Percentiles rank a stretch among this genome's conserved stretches.
Evolutionary conservation across 306 rosid genomes (phyloP).

Genomic region (Ormosia semicastrata): DNA sequence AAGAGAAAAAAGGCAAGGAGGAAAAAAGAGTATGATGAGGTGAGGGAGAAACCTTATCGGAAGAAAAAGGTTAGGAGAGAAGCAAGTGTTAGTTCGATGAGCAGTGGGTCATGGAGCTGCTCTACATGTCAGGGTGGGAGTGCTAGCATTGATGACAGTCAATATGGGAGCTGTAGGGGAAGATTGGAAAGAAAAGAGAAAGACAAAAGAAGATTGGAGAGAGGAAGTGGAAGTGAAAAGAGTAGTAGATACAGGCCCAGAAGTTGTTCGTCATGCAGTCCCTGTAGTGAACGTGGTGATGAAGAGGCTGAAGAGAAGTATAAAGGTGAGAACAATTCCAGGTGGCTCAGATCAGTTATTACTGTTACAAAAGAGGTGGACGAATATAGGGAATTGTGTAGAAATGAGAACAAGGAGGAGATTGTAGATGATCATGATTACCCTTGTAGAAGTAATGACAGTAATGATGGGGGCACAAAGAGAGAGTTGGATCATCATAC

Average conservation of each 20-base stretch:
- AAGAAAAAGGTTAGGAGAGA: conserved; percentile 66
- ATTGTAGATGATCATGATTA: conserved; percentile 60
- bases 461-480: conserved; percentile 55
- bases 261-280: conserved; percentile 55
- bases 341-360: conserved; percentile 69
- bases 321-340: conserved; percentile 35
- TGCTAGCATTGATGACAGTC: conserved; percentile 41
- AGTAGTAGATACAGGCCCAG: conserved; percentile 53
- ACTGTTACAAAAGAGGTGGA: conserved; percentile 42
- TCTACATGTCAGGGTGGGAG: conserved; percentile 48
- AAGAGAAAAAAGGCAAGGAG: conserved; percentile 63
- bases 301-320: conserved; percentile 37
- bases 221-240: conserved; percentile 41
- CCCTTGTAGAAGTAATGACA: conserved; percentile 70
- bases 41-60: conserved; percentile 36
- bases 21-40: conserved; percentile 37
- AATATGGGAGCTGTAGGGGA: conserved; percentile 36
- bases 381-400: conserved; percentile 33
- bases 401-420: conserved; percentile 59
- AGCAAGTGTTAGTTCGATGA: conserved; percentile 38
- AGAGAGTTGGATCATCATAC: conserved; percentile 44
- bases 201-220: conserved; percentile 32
- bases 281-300: conserved; percentile 35
- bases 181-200: conserved; percentile 48
- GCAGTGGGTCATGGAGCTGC: conserved; percentile 49